Conservation (phyloP, 495 filamentous ascomycete species). For the Neurospora sp. region DNA sequence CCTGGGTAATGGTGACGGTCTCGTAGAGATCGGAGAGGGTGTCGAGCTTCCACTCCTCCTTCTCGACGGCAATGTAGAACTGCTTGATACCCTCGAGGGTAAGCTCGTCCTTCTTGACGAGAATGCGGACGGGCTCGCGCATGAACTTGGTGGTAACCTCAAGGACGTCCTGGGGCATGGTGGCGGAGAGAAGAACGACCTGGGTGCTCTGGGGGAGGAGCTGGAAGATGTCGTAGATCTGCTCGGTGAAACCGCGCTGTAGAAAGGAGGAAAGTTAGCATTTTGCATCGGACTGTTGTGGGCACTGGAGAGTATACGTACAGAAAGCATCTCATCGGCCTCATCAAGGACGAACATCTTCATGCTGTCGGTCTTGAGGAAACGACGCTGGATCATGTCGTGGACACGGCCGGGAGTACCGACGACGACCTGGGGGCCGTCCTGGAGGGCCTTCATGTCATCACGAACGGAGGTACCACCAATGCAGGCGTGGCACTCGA, state of each 20-base stretch:
- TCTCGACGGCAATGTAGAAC: constrained; percentile 98
- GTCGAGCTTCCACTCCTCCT: constrained; percentile 99
- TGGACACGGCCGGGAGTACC: constrained; percentile 93
- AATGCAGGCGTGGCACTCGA: constrained; percentile 98
- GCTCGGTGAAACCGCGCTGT: constrained; percentile 93
- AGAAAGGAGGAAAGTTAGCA: constrained; percentile 6
- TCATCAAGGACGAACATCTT: constrained; percentile 98
- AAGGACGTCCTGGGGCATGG: constrained; percentile 92
- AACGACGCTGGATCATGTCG: constrained; percentile 97
- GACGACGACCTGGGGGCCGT: constrained; percentile 93
- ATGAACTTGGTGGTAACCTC: constrained; percentile 99
- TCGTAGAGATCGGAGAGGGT: constrained; percentile 99
- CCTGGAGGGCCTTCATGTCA: constrained; percentile 93
- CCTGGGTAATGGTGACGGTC: constrained; percentile 96
- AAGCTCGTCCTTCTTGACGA: constrained; percentile 99
- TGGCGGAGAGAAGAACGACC: constrained; percentile 95
- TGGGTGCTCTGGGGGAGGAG: constrained; percentile 93
- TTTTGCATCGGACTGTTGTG: not conserved
- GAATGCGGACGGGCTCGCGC: constrained; percentile 94
- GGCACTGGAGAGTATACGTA: constrained; percentile 34
- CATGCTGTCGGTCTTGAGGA: constrained; percentile 86
- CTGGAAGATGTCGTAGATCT: constrained; percentile 99
- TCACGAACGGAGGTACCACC: constrained; percentile 95
- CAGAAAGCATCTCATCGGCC: constrained; percentile 83
- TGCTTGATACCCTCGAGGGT: constrained; percentile 98